Evolutionary conservation across 2,329 filamentous ascomycete species (phyloP).

Genomic region (Pestalotiopsis sp.): DNA sequence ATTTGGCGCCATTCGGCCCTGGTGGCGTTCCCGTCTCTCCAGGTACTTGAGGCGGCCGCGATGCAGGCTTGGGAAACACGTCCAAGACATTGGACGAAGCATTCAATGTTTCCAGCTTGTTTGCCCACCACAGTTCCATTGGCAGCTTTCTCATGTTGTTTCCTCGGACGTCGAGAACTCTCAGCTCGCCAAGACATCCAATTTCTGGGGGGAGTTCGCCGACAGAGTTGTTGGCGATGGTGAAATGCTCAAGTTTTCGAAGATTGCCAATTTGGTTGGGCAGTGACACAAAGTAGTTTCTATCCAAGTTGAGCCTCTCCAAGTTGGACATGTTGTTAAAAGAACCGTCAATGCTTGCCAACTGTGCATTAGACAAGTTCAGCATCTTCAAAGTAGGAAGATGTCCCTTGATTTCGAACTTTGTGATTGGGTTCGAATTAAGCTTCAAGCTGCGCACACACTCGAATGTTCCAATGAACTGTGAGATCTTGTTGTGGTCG

Average conservation of each 20-base stretch:
- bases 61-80: slow-evolving; percentile 84
- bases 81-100: slow-evolving; percentile 93
- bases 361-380: slow-evolving; percentile 88
- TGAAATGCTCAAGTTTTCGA: slow-evolving; percentile 84
- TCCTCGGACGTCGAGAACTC: slow-evolving; percentile 83
- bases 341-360: slow-evolving; percentile 85
- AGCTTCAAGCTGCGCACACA: slow-evolving; percentile 82
- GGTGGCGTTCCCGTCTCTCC: slow-evolving; percentile 44
- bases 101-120: slow-evolving; percentile 87
- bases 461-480: slow-evolving; percentile 87
- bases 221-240: slow-evolving; percentile 89
- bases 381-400: slow-evolving; percentile 83
- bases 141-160: slow-evolving; percentile 92
- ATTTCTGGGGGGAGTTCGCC: slow-evolving; percentile 84
- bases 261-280: slow-evolving; percentile 85
- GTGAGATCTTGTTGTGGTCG: slow-evolving; percentile 90
- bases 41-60: slow-evolving; percentile 65
- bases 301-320: slow-evolving; percentile 86
- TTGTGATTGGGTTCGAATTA: slow-evolving; percentile 93
- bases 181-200: slow-evolving; percentile 82
- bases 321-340: slow-evolving; percentile 88
- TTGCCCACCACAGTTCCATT: slow-evolving; percentile 94
- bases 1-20: slow-evolving; percentile 37
- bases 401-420: slow-evolving; percentile 79
- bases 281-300: slow-evolving; percentile 92